phyloP scores from a whole-genome alignment of 2,329 filamentous ascomycete genomes.

The Epichloe uncinata region DNA sequence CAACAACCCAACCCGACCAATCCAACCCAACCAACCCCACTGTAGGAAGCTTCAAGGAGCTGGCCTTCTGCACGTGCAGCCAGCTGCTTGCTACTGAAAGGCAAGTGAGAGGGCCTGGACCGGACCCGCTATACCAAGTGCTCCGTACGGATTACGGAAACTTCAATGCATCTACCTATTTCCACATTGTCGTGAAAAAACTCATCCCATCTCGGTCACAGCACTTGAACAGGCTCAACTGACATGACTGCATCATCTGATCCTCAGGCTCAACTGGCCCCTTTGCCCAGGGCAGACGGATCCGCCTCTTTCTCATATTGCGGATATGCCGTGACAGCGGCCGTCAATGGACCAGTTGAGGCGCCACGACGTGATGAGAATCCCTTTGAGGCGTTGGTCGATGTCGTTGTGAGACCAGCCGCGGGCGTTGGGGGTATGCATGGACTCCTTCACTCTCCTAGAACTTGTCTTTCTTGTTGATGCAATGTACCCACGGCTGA shows the following conservation, averaged over 20 bases:
- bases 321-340: constrained; percentile 70
- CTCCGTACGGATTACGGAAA: neutral
- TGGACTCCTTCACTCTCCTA: neutral
- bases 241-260: constrained; percentile 32
- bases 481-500: neutral
- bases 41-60: too few relatives aligned
- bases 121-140: neutral
- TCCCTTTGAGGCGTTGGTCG: constrained; percentile 79
- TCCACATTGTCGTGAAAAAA: neutral
- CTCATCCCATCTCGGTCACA: neutral
- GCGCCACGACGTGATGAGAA: constrained; percentile 79
- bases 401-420: constrained; percentile 79
- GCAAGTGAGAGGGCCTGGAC: too few relatives aligned
- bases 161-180: neutral
- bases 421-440: constrained; percentile 64
- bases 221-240: constrained; percentile 3
- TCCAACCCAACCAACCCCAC: too few relatives aligned
- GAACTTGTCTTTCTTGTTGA: too few relatives aligned
- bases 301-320: constrained; percentile 64
- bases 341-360: constrained; percentile 89
- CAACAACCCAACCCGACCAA: too few relatives aligned
- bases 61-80: too few relatives aligned
- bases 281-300: constrained; percentile 60
- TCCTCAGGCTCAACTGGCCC: constrained; percentile 40
- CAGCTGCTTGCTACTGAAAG: too few relatives aligned